These are phyloP conservation scores for Lentinula lateritia DNA, from an alignment of 768 basidiomycete species.

Conservation along the genomic window DNA sequence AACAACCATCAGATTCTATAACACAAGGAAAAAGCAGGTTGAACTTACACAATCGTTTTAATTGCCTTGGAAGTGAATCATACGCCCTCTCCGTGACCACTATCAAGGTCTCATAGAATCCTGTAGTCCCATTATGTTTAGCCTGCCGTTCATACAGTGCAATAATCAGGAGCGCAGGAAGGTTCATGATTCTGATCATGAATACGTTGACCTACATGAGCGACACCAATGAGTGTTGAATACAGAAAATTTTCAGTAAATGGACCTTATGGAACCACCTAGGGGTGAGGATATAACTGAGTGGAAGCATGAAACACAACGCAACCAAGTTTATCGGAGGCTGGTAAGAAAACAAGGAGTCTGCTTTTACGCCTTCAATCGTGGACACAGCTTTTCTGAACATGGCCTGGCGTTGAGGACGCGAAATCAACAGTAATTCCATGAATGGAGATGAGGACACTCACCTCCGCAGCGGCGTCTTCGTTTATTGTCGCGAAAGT, in stretches of 20 bases:
- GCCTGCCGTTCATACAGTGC: constrained; percentile 85
- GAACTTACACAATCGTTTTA: constrained; percentile 71
- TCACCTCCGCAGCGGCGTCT: constrained; percentile 87
- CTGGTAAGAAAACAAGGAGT: constrained; percentile 90
- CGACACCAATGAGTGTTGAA: constrained; percentile 8
- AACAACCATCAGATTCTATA: neutral
- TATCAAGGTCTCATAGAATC: constrained; percentile 68
- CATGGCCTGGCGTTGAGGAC: constrained; percentile 60
- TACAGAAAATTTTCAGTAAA: constrained; percentile 12
- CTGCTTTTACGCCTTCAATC: constrained; percentile 91
- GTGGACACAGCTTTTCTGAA: constrained; percentile 92
- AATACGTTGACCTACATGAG: constrained; percentile 71
- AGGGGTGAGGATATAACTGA: constrained; percentile 82
- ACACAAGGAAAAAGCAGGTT: neutral
- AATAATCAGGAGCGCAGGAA: constrained; percentile 77
- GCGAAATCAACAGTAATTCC: constrained; percentile 6
- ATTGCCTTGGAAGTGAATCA: constrained; percentile 68
- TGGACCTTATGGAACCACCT: constrained; percentile 96
- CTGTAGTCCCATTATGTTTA: constrained; percentile 56
- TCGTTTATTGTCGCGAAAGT: constrained; percentile 93
- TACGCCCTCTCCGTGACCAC: constrained; percentile 63
- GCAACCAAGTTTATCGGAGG: constrained; percentile 91
- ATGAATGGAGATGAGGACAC: constrained; percentile 2
- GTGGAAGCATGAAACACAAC: constrained; percentile 79
- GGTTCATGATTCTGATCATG: constrained; percentile 79